Base-by-base conservation (phyloP, 2,329 filamentous ascomycete genomes). In the Aspergillus thermomutatus region DNA sequence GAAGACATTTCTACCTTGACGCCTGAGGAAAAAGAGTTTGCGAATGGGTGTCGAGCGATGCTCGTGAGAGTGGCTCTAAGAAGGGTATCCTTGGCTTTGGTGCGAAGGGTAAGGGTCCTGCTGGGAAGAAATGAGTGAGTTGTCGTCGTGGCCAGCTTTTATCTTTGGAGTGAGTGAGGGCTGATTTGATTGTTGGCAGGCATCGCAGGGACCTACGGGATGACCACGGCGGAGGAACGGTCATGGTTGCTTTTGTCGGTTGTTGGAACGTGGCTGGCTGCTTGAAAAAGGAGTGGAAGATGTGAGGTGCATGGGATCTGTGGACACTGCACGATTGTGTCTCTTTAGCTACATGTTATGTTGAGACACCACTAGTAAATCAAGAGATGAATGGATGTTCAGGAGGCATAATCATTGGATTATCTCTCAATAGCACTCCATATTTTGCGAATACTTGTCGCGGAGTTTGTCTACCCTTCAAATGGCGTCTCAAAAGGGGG, bases 401-500 rank as follows among this genome's bases (percentile, higher is more conserved):
- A 26, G 4, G 1, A 26, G 25, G 4, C 25, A 37, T 37, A 14
- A 17, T 37, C 31, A 37, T 7, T 17, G 31, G n/a, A n/a, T 17
- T 37, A 17, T 34, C 14, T 37, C 14, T 17, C 14, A 37, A n/a
- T 31, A 17, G 31, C 11, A 7, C 31, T 37, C 31, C 1, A 7
- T 17, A n/a, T n/a, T n/a, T n/a, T n/a, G n/a, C n/a, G n/a, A n/a
- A n/a, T n/a, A n/a, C n/a, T n/a, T n/a, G n/a, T n/a, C n/a, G n/a
- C n/a, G n/a, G n/a, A 43, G 3, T 43, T 21, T 3, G 10, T 50
- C 40, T 59, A 70, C 14, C 58, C 67, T 23, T 74, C 72, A 61
- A 80, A 85, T 0, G 85, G 83, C 1, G 86, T 94, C 80, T 94
- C 88, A 63, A 79, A 90, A 0, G 90, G 90, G 58, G 78, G 74